Evolutionary conservation across 768 basidiomycete genomes (phyloP).

Genomic region (Psilocybe subaeruginosa): DNA sequence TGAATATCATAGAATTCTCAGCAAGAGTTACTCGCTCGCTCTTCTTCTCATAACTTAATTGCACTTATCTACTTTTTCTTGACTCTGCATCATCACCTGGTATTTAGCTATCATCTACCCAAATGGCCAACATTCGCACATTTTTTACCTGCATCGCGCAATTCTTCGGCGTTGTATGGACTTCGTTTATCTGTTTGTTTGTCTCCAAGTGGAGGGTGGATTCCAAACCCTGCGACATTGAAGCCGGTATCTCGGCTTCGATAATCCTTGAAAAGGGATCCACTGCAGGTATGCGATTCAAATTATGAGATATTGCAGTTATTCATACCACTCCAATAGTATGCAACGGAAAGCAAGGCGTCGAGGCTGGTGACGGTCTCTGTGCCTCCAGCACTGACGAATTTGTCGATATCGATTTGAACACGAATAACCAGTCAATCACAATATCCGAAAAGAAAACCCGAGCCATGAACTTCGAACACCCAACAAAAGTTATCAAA

Average conservation of each 20-base stretch:
- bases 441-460: not conserved
- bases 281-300: not conserved
- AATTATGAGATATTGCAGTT: not conserved
- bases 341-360: not conserved
- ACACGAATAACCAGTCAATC: not conserved
- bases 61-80: too few relatives aligned
- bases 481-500: not conserved
- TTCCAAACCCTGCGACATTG: conserved; percentile 7
- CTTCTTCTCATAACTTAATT: not conserved
- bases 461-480: not conserved
- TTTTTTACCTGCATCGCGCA: conserved; percentile 9
- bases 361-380: conserved; percentile 1
- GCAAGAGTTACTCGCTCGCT: not conserved
- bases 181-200: conserved; percentile 5
- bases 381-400: not conserved
- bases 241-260: conserved; percentile 2
- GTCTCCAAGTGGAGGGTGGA: not conserved
- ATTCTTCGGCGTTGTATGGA: conserved; percentile 10
- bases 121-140: conserved; percentile 9
- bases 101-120: not conserved
- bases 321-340: not conserved
- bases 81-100: not conserved
- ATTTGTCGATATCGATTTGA: conserved; percentile 11
- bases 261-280: not conserved
- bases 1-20: not conserved